A percentile compares a stretch with the other conserved stretches of the same genome.
Conservation (phyloP, 164 flowering plant species). For the Tinospora cordifolia region DNA sequence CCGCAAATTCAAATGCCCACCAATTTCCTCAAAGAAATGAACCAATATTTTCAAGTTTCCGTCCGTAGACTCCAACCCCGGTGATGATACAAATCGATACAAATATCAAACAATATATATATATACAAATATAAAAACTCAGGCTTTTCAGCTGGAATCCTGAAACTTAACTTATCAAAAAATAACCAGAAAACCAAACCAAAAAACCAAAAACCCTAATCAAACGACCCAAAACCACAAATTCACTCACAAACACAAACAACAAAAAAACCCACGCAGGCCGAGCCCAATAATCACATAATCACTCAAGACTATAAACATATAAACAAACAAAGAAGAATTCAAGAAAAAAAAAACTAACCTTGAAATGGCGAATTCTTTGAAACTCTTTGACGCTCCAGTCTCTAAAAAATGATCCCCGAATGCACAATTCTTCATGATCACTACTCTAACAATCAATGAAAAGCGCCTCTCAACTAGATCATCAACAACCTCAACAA, state of each 20-base stretch:
- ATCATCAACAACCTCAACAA: neutral
- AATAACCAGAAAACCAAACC: neutral
- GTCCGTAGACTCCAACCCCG: too few species aligned
- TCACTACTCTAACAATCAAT: neutral
- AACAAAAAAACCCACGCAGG: neutral
- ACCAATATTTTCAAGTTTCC: neutral
- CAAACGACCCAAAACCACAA: neutral
- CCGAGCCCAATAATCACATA: neutral
- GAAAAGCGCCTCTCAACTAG: neutral
- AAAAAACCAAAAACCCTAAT: too few species aligned
- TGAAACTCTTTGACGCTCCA: neutral
- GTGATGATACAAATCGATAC: too few species aligned
- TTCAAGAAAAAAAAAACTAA: neutral
- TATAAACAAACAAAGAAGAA: too few species aligned
- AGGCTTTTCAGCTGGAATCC: too few species aligned
- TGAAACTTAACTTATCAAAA: neutral
- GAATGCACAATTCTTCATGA: neutral
- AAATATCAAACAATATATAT: too few species aligned
- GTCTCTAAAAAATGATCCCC: neutral
- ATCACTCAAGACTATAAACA: neutral
- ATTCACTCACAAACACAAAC: neutral
- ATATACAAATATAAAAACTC: too few species aligned
- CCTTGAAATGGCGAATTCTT: neutral
- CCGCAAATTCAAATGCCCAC: neutral
- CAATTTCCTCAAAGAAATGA: neutral